Base-by-base conservation (phyloP, 1,284 basidiomycete genomes). In the Crucibulum parvulum region DNA sequence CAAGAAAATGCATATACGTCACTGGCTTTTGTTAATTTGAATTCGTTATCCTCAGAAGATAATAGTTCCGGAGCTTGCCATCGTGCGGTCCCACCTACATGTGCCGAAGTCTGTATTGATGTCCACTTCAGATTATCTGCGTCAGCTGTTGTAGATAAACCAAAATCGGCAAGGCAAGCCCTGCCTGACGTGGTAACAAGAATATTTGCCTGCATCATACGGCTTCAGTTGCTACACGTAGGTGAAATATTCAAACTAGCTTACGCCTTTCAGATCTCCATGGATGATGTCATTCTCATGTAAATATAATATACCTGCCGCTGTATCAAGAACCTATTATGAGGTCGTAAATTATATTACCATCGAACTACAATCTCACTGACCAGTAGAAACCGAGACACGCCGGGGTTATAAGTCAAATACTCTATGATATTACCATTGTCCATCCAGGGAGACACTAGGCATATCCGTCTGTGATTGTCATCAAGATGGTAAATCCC, bases 151-250 rank as follows among this genome's bases (percentile, higher is more conserved):
- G 61, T 55, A 1, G 64, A 60, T 15, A 69, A 48, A 10, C 68
- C 69, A 36, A 71, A 66, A 52, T 67, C 66, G 11, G 66, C 62
- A 15, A 70, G 41, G 45, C 63, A 59, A 18, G 75, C 77, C 31
- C 67, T 61, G 35, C 63, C 65, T 0, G 38, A 37, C 10, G 63
- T 55, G 52, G 68, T 66, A 3, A 78, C 64, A 37, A 78, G 62
- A 6, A 77, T 69, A 46, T 78, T 80, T 5, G 67, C 72, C 77
- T 78, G 18, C n/a, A 16, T 11, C 11, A 51, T 11, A 5, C 3
- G 6, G 24, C 10, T 55, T 11, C 10, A 24, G 8, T 34, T 9
- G 16, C 2, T 7, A 9, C 35, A n/a, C 10, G 6, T 13, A 15
- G 15, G 31, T 15, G 13, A 39, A 7, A 41, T 37, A 55, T 13